Percentiles rank a stretch among this genome's conserved stretches.
Conservation (phyloP, 192 early-diverging fungal species). For the Podila clonocystis region DNA sequence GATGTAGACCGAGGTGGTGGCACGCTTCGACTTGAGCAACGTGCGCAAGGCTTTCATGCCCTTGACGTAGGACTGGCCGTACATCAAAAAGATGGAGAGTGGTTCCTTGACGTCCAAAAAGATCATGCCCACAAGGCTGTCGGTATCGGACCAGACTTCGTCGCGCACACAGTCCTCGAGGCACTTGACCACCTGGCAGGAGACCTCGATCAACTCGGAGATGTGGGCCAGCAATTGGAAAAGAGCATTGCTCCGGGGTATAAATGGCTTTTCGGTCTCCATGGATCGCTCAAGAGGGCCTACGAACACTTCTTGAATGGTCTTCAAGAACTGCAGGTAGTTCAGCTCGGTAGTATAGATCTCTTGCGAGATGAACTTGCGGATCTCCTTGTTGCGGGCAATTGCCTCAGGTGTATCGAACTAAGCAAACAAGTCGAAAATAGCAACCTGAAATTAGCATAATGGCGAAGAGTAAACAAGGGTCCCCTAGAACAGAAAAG, state of each 20-base stretch:
- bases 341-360: conserved; percentile 60
- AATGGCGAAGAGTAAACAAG: neutral
- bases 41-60: conserved; percentile 46
- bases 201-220: conserved; percentile 17
- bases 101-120: conserved; percentile 48
- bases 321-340: conserved; percentile 58
- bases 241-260: conserved; percentile 38
- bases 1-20: neutral
- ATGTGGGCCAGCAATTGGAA: conserved; percentile 41
- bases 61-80: conserved; percentile 50
- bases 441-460: neutral
- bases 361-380: conserved; percentile 60
- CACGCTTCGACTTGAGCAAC: conserved; percentile 36
- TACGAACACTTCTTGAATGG: conserved; percentile 55
- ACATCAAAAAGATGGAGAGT: conserved; percentile 45
- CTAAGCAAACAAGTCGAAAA: conserved; percentile 9
- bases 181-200: conserved; percentile 12
- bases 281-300: conserved; percentile 32
- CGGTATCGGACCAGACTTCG: conserved; percentile 41
- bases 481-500: no score
- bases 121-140: conserved; percentile 33
- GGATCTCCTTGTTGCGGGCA: conserved; percentile 48
- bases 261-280: conserved; percentile 43
- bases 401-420: conserved; percentile 48
- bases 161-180: conserved; percentile 42